Base-by-base conservation (phyloP, 2,329 filamentous ascomycete species). In the Waltergamsia citrina region DNA sequence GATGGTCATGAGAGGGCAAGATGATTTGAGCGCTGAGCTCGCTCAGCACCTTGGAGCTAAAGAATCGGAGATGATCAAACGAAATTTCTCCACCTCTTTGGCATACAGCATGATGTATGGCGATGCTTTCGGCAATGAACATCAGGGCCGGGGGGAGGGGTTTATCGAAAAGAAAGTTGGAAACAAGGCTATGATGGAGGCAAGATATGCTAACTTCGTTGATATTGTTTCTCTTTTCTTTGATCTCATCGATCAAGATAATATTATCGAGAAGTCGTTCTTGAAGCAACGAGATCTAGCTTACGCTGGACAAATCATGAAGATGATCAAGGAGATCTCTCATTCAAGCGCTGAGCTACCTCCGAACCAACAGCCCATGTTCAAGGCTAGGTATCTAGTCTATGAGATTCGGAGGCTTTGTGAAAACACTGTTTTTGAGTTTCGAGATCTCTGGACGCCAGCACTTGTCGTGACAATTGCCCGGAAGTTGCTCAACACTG, bases 311-410 rank as follows among this genome's bases (percentile, higher is more conserved):
- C 61, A 76, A 19, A 74, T 72, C 20, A 71, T 94, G 57, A 61
- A 63, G 12, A 67, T 74, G 19, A 94, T 98, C 49, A 80, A 77
- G 42, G 57, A 53, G 4, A 77, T 80, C 42, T 75, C 82, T 20
- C 65, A 78, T 42, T 87, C 87, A 1, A 61, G 65, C 3, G 69
- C 73, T 19, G 57, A 63, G 10, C 62, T 95, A 7, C 82, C 86
- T 4, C 66, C 80, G 9, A 85, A 81, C 36, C 87, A 94, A 44
- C 88, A 96, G 47, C 92, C 92, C 4, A 79, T 77, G 34, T 96
- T 95, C 59, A 81, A 74, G 43, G 79, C 81, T 19, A 86, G 80
- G 44, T 83, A 81, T 46, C 66, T 98, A 4, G 63, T 81, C 9
- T 74, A 81, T 40, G 78, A 92, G 48, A 68, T 96, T 16, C 69